Percentiles rank a stretch among this genome's conserved stretches.
Evolutionary conservation across 225 moss, liverwort and hornwort species (phyloP).

Genomic region (Anthoceros angustus): DNA sequence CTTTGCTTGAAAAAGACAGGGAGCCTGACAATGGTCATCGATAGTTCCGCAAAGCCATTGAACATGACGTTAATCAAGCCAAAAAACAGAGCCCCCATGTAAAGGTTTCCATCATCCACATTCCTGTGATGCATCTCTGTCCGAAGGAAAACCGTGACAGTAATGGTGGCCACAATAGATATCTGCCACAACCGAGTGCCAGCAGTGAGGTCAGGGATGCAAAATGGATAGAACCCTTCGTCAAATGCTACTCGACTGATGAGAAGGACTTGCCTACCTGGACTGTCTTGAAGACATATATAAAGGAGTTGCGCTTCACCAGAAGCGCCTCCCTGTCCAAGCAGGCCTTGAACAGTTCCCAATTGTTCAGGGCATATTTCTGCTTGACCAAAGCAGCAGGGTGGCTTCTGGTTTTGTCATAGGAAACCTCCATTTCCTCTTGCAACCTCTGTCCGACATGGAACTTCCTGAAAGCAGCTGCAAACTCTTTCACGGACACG

Average conservation of each 20-base stretch:
- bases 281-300: slow-evolving; percentile 32
- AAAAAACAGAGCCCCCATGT: slow-evolving; percentile 53
- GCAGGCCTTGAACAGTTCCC: not conserved
- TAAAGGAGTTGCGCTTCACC: slow-evolving; percentile 30
- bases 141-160: slow-evolving; percentile 51
- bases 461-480: not conserved
- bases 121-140: slow-evolving; percentile 25
- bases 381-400: not conserved
- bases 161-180: slow-evolving; percentile 24
- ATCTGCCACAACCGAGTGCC: slow-evolving; percentile 20
- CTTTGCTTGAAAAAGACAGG: slow-evolving; percentile 68
- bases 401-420: slow-evolving; percentile 1
- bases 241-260: not conserved
- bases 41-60: slow-evolving; percentile 63
- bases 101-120: slow-evolving; percentile 23
- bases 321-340: slow-evolving; percentile 10
- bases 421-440: not conserved
- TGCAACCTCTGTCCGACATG: not conserved
- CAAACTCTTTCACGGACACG: not conserved
- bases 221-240: not conserved
- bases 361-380: not conserved
- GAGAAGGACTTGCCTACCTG: slow-evolving; percentile 21
- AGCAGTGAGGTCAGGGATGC: not conserved
- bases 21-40: slow-evolving; percentile 45
- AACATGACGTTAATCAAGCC: slow-evolving; percentile 50